Evolutionary conservation across 768 basidiomycete species (phyloP).

Genomic region (Suillus clintonianus): DNA sequence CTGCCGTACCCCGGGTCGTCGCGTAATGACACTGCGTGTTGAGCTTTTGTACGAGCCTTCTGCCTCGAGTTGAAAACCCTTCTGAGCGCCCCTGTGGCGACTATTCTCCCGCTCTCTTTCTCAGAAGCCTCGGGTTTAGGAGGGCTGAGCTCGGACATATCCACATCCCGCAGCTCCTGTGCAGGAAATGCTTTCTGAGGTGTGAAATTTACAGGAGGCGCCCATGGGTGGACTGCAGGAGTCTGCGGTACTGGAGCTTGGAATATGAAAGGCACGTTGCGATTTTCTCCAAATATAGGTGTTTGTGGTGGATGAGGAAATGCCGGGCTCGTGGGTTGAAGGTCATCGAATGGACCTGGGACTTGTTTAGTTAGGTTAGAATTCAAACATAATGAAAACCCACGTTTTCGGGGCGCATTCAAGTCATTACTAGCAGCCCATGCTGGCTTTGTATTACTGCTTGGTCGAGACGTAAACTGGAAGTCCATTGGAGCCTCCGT

Average conservation of each 20-base stretch:
- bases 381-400: slow-evolving; percentile 26
- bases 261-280: slow-evolving; percentile 75
- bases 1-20: slow-evolving; percentile 40
- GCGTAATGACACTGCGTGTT: slow-evolving; percentile 17
- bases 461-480: slow-evolving; percentile 75
- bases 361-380: slow-evolving; percentile 29
- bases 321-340: slow-evolving; percentile 37
- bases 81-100: slow-evolving; percentile 66
- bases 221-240: slow-evolving; percentile 57
- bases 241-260: slow-evolving; percentile 50
- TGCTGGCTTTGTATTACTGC: slow-evolving; percentile 49
- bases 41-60: slow-evolving; percentile 40
- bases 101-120: slow-evolving; percentile 43
- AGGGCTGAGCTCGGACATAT: slow-evolving; percentile 76
- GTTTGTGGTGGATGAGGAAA: slow-evolving; percentile 38
- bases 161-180: slow-evolving; percentile 63
- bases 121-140: slow-evolving; percentile 46
- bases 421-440: slow-evolving; percentile 56
- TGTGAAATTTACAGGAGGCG: slow-evolving; percentile 62
- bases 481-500: slow-evolving; percentile 90
- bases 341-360: slow-evolving; percentile 45
- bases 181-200: slow-evolving; percentile 60
- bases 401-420: slow-evolving; percentile 71
- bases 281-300: slow-evolving; percentile 65
- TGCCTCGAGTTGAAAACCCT: slow-evolving; percentile 66